Percentiles rank a stretch among this genome's conserved stretches.
Evolutionary conservation across 768 basidiomycete species (phyloP).

Genomic region (Leccinum barrowsii): DNA sequence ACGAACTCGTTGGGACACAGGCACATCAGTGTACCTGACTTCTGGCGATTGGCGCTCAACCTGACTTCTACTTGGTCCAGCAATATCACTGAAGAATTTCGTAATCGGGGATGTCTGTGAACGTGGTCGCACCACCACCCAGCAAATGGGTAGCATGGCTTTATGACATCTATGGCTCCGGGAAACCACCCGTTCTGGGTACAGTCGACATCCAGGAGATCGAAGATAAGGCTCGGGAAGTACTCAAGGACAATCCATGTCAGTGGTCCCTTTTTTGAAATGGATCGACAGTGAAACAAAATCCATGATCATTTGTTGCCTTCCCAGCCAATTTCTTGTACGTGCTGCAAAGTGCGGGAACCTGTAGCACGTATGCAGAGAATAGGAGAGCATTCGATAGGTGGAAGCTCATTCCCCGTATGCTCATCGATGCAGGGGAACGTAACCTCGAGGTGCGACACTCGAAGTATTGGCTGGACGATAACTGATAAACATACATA

Average conservation of each 20-base stretch:
- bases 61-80: not conserved
- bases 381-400: slow-evolving; percentile 58
- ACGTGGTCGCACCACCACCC: slow-evolving; percentile 18
- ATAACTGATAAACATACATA: not conserved
- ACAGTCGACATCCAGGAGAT: slow-evolving; percentile 63
- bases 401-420: slow-evolving; percentile 53
- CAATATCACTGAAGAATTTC: not conserved
- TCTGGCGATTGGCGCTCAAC: not conserved
- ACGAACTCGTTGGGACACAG: not conserved
- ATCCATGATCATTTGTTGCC: not conserved
- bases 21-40: not conserved
- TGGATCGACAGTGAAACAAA: not conserved
- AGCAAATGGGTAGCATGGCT: slow-evolving; percentile 24
- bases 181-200: slow-evolving; percentile 37
- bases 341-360: slow-evolving; percentile 68
- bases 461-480: not conserved
- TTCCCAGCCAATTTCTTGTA: slow-evolving; percentile 61
- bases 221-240: slow-evolving; percentile 59
- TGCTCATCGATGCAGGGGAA: slow-evolving; percentile 50
- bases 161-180: slow-evolving; percentile 20
- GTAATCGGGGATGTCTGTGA: slow-evolving; percentile 14
- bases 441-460: slow-evolving; percentile 46
- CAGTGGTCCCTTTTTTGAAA: slow-evolving; percentile 9
- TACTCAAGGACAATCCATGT: slow-evolving; percentile 55
- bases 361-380: slow-evolving; percentile 55